Percentiles rank a stretch among this genome's conserved stretches.
Conservation (phyloP, 78 protist genomes). For the Isochrysis galbana region DNA sequence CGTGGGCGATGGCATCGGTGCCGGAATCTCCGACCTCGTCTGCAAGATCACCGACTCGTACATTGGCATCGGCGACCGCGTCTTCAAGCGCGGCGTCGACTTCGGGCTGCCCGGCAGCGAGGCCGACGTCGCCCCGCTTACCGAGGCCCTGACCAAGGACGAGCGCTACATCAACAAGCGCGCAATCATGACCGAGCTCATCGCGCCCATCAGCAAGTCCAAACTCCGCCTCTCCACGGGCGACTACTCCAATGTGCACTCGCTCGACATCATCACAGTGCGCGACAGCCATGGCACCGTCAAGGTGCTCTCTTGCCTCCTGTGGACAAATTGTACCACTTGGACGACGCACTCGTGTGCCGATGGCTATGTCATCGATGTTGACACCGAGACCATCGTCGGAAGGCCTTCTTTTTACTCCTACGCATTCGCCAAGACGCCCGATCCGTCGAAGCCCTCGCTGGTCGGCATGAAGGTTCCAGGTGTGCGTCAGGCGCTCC, state of each 20-base stretch:
- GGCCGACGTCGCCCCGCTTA: no score
- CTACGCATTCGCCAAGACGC: background rate
- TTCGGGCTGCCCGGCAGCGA: background rate
- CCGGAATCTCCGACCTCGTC: conserved; percentile 4
- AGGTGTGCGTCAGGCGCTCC: conserved; percentile 4
- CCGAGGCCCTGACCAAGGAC: background rate
- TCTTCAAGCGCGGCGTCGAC: background rate
- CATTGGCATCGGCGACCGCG: conserved; percentile 36
- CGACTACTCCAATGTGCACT: background rate
- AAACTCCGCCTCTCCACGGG: background rate
- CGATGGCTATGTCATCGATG: background rate
- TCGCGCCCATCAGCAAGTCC: background rate
- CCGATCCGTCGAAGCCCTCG: background rate
- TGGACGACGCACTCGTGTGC: conserved; percentile 18
- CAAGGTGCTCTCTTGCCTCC: conserved; percentile 11
- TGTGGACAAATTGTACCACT: conserved; percentile 32
- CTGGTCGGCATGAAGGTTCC: background rate
- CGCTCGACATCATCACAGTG: conserved; percentile 40
- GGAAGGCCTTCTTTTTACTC: conserved; percentile 17
- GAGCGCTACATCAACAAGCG: background rate
- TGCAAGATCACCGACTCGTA: conserved; percentile 24
- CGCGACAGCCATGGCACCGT: background rate
- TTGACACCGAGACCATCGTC: conserved; percentile 16
- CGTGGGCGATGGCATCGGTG: background rate
- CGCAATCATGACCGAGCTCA: background rate